Evolutionary conservation across 192 early-diverging fungal genomes (phyloP).

Genomic region (Coemansia sp.): DNA sequence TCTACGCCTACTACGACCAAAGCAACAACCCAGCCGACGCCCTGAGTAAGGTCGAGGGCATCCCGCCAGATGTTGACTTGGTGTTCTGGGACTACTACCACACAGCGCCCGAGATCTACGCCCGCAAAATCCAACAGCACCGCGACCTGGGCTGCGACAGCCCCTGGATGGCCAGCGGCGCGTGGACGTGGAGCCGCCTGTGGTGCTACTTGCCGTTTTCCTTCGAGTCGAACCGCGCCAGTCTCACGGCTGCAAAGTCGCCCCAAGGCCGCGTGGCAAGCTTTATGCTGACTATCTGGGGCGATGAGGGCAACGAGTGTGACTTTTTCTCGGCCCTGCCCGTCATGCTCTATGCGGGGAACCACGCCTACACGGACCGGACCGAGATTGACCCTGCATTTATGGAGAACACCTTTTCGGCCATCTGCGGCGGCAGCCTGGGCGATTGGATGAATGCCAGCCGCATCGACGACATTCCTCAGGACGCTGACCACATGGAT

Average conservation of each 20-base stretch:
- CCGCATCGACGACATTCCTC: constrained; percentile 57
- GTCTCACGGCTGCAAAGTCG: constrained; percentile 67
- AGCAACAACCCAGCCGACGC: constrained; percentile 62
- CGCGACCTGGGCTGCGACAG: constrained; percentile 73
- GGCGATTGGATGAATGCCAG: constrained; percentile 75
- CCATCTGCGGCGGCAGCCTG: constrained; percentile 76
- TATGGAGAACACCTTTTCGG: constrained; percentile 68
- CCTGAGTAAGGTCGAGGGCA: constrained; percentile 44
- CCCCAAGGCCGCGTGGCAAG: constrained; percentile 62
- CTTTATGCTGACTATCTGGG: constrained; percentile 86
- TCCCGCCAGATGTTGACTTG: constrained; percentile 69
- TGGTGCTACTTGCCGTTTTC: constrained; percentile 83
- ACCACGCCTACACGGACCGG: constrained; percentile 70
- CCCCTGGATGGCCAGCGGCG: constrained; percentile 82
- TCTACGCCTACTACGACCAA: constrained; percentile 81
- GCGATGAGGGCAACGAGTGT: constrained; percentile 91
- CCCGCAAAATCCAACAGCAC: constrained; percentile 79
- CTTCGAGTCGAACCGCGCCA: constrained; percentile 74
- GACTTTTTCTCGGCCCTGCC: constrained; percentile 83
- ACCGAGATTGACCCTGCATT: constrained; percentile 62
- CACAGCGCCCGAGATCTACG: constrained; percentile 68
- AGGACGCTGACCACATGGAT: constrained; percentile 42
- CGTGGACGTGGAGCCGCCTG: constrained; percentile 85
- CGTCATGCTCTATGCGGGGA: constrained; percentile 73
- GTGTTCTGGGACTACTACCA: constrained; percentile 93